Evolutionary conservation across 2,329 filamentous ascomycete genomes (phyloP).

Genomic region (Colletotrichum sublineola): DNA sequence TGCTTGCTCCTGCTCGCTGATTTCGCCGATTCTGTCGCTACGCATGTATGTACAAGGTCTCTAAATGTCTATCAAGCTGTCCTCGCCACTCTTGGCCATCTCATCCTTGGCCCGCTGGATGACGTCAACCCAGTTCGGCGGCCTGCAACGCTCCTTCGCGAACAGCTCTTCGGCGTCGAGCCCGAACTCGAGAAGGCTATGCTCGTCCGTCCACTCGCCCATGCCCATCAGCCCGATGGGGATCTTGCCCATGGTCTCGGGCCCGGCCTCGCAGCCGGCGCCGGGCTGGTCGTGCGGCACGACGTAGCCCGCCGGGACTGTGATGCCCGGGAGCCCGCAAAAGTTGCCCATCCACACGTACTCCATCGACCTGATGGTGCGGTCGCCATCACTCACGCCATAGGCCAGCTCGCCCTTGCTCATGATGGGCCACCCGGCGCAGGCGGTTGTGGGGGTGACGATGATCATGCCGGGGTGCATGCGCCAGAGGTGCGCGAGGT

Average conservation of each 20-base stretch:
- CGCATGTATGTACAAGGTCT: conserved; percentile 10
- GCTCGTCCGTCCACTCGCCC: conserved; percentile 67
- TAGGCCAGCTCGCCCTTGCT: conserved; percentile 52
- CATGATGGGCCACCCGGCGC: conserved; percentile 60
- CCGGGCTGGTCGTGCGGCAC: conserved; percentile 51
- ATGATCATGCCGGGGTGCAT: conserved; percentile 77
- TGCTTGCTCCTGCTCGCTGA: not conserved
- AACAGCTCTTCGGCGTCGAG: conserved; percentile 60
- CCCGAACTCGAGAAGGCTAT: conserved; percentile 62
- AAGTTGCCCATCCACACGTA: conserved; percentile 67
- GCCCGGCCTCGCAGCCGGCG: conserved; percentile 50
- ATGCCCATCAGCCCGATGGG: conserved; percentile 69
- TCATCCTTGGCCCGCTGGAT: conserved; percentile 51
- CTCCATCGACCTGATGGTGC: conserved; percentile 61
- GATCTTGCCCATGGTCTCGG: conserved; percentile 55
- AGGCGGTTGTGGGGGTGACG: conserved; percentile 75
- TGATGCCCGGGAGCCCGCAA: conserved; percentile 62
- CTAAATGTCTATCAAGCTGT: conserved; percentile 38
- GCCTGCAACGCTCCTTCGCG: conserved; percentile 50
- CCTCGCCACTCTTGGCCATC: conserved; percentile 39
- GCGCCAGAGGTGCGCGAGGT: conserved; percentile 76
- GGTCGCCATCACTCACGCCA: conserved; percentile 62
- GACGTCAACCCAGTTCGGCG: conserved; percentile 62
- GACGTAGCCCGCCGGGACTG: conserved; percentile 60
- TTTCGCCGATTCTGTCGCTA: not conserved